phyloP scores from a whole-genome alignment of 257 asterid genomes.

The Cordia subcordata region DNA sequence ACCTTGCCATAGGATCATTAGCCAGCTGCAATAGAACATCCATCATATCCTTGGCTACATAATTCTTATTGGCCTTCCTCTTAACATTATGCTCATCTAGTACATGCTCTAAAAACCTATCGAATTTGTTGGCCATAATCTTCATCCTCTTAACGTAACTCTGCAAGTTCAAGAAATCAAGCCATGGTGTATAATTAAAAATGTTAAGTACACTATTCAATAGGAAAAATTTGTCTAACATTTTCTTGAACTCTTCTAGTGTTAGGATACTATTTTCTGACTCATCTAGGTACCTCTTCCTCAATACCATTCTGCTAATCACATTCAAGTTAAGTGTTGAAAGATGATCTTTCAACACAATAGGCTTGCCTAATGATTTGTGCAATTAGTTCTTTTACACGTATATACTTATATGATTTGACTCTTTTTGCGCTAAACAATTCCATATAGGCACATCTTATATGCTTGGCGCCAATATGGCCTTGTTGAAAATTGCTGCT shows the following conservation, averaged over 20 bases:
- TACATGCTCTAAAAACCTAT: slow-evolving; percentile 41
- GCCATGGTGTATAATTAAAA: slow-evolving; percentile 39
- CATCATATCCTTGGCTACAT: slow-evolving; percentile 35
- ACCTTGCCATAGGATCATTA: slow-evolving; percentile 40
- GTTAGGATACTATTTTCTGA: slow-evolving; percentile 9
- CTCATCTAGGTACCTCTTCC: slow-evolving; percentile 32
- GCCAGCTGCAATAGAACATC: slow-evolving; percentile 43
- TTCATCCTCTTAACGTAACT: slow-evolving; percentile 47
- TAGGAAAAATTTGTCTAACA: slow-evolving; percentile 38
- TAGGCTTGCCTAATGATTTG: slow-evolving; percentile 14
- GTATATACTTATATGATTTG: slow-evolving; percentile 31
- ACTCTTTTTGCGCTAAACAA: slow-evolving; percentile 34
- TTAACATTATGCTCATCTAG: slow-evolving; percentile 30
- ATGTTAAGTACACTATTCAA: slow-evolving; percentile 35
- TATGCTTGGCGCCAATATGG: slow-evolving; percentile 50
- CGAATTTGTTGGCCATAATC: slow-evolving; percentile 34
- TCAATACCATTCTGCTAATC: slow-evolving; percentile 45
- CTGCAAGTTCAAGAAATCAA: slow-evolving; percentile 39
- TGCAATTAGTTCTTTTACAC: slow-evolving; percentile 25
- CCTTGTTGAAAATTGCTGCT: no score
- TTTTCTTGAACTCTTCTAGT: slow-evolving; percentile 37
- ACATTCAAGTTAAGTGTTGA: slow-evolving; percentile 39
- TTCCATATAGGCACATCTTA: slow-evolving; percentile 33
- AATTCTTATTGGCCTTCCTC: slow-evolving; percentile 5
- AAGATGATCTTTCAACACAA: slow-evolving; percentile 31